A percentile compares a stretch with the other conserved stretches of the same genome.
Conservation (phyloP, 805 yeast species). For the Wickerhamomyces pijperi region DNA sequence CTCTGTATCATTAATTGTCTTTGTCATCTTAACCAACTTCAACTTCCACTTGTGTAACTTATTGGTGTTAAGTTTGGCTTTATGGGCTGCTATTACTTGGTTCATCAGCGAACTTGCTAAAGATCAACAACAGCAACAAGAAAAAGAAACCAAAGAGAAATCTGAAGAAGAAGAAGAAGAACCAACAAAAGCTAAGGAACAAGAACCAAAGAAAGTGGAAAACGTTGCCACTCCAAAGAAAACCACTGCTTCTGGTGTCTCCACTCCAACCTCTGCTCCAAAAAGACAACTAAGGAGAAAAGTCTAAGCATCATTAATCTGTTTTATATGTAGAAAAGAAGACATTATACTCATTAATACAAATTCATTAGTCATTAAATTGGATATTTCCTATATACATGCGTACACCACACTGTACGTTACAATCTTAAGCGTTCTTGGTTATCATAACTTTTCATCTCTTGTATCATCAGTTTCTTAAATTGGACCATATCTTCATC, state of each 20-base stretch:
- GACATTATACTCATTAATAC: too few relatives aligned
- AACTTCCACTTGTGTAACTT: constrained; percentile 51
- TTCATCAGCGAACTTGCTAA: constrained; percentile 53
- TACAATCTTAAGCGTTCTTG: constrained; percentile 7
- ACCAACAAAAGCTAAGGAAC: neutral
- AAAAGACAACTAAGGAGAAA: neutral
- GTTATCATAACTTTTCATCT: constrained; percentile 13
- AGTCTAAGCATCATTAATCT: too few relatives aligned
- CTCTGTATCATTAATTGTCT: constrained; percentile 39
- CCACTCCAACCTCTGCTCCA: too few relatives aligned
- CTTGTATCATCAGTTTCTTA: constrained; percentile 12
- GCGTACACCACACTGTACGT: neutral
- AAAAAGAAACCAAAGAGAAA: constrained; percentile 18
- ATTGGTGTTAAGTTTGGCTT: constrained; percentile 41
- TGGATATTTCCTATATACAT: neutral
- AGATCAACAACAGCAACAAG: too few relatives aligned
- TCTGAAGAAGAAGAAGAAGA: constrained; percentile 9
- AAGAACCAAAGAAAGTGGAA: too few relatives aligned
- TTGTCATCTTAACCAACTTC: constrained; percentile 50
- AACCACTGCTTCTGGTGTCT: neutral
- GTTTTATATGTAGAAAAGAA: too few relatives aligned
- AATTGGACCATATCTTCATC: constrained; percentile 14
- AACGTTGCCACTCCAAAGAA: too few relatives aligned
- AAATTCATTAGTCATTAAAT: too few relatives aligned
- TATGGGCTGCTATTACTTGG: constrained; percentile 85